Conservation (phyloP, 2,329 filamentous ascomycete species). For the Cladobotryum protrusum region DNA sequence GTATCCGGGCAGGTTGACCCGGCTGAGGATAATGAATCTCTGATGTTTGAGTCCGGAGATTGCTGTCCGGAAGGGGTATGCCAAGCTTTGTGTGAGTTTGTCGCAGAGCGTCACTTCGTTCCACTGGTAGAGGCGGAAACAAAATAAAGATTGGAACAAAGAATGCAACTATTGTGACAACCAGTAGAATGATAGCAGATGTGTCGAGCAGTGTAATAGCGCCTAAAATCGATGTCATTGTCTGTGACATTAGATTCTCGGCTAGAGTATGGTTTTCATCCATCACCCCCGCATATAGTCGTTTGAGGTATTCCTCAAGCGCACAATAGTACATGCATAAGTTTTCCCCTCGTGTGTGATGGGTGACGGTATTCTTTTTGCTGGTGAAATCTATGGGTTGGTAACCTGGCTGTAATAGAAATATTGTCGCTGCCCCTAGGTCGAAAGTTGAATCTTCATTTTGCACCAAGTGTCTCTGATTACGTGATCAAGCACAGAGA, state of each 20-base stretch:
- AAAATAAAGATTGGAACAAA: constrained; percentile 47
- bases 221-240: constrained; percentile 17
- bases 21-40: constrained; percentile 17
- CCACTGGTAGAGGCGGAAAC: constrained; percentile 48
- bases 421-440: too few species aligned
- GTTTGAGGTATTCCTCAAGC: too few species aligned
- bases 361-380: too few species aligned
- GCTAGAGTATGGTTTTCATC: too few species aligned
- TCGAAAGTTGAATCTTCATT: too few species aligned
- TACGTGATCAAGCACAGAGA: too few species aligned
- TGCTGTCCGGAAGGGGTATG: constrained; percentile 31
- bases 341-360: too few species aligned
- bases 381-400: too few species aligned
- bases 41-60: constrained; percentile 25
- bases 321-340: too few species aligned
- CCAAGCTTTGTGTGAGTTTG: constrained; percentile 50
- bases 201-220: constrained; percentile 22
- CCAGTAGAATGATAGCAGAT: constrained; percentile 33
- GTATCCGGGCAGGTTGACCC: constrained; percentile 24
- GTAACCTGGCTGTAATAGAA: too few species aligned
- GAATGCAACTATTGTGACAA: constrained; percentile 43
- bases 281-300: too few species aligned
- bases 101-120: constrained; percentile 46
- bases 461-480: too few species aligned
- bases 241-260: constrained; percentile 2